Base-by-base conservation (phyloP, 192 early-diverging fungal genomes). In the Podila horticola region DNA sequence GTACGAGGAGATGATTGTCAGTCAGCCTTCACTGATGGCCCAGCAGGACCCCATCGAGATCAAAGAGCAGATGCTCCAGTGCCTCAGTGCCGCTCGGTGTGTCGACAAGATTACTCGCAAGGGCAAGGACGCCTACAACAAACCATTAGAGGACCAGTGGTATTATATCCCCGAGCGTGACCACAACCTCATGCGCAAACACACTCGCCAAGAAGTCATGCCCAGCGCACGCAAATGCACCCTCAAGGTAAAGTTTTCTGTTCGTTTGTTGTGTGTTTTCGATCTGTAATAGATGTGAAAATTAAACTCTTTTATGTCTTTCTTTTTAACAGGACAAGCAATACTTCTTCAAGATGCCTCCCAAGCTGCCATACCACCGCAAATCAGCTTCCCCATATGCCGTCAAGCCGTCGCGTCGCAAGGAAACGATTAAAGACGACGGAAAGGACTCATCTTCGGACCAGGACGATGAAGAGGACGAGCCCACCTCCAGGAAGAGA, bases 291-390 rank as follows among this genome's bases (percentile, higher is more conserved):
- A 51, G 2, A 19, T 6, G 2, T 29, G 17, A 11, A 28, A 50
- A 30, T 15, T n/a, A 30, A 3, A 4, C 49, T 28, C 28, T 58
- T 33, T 15, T 45, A n/a, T n/a, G n/a, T n/a, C n/a, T 19, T 3
- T 33, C 30, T 2, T 30, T 60, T 12, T 34, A 2, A 9, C 31
- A 79, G 75, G 75, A 79, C 30, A 79, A 79, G 52, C 75, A 79
- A 75, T 88, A 88, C 64, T 89, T 89, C 71, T 89, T 84, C 83
- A 84, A 84, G 60, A 89, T 89, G 66, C 87, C 87, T 34, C 87
- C 87, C 45, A 89, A 89, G 79, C 67, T 89, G 52, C 82, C 84
- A 31, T 83, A 84, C 58, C 83, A 89, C 38, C 84, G 87, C 41
- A 81, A 81, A 45, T 73, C 77, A 0, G 58, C 77, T 2, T 81